Percentiles rank a stretch among this genome's conserved stretches.
phyloP scores from a whole-genome alignment of 495 filamentous ascomycete genomes.

The Astrothelium macrocarpum region DNA sequence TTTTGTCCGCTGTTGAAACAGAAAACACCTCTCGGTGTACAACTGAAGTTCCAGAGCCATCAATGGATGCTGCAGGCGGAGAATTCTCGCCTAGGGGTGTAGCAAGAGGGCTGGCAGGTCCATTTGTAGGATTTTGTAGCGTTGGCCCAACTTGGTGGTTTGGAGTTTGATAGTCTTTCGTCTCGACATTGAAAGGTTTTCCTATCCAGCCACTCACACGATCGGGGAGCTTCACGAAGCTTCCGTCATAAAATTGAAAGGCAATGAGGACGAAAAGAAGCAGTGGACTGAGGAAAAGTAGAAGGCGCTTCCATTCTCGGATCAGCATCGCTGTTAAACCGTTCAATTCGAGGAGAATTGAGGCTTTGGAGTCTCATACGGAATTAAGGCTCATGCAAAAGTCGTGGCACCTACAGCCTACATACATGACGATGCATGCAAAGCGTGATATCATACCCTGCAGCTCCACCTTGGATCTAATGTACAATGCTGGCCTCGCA shows the following conservation, averaged over 20 bases:
- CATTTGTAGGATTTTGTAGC: background rate
- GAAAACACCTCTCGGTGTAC: constrained; percentile 34
- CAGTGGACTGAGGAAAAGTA: background rate
- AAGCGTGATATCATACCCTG: background rate
- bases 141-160: background rate
- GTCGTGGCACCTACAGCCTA: background rate
- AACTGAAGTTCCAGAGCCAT: background rate
- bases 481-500: too few species aligned
- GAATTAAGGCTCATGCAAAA: background rate
- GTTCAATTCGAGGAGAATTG: background rate
- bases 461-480: too few species aligned
- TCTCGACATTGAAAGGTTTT: background rate
- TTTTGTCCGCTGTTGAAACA: constrained; percentile 30
- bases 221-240: background rate
- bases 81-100: background rate
- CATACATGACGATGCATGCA: background rate
- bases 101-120: background rate
- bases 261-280: background rate
- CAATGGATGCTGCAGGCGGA: background rate
- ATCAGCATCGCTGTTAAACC: background rate
- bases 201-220: background rate
- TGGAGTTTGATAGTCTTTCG: background rate
- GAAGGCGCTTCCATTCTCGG: constrained; percentile 6
- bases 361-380: background rate
- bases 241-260: background rate